Base-by-base conservation (phyloP, 805 yeast genomes). In the Starmera caribaea region DNA sequence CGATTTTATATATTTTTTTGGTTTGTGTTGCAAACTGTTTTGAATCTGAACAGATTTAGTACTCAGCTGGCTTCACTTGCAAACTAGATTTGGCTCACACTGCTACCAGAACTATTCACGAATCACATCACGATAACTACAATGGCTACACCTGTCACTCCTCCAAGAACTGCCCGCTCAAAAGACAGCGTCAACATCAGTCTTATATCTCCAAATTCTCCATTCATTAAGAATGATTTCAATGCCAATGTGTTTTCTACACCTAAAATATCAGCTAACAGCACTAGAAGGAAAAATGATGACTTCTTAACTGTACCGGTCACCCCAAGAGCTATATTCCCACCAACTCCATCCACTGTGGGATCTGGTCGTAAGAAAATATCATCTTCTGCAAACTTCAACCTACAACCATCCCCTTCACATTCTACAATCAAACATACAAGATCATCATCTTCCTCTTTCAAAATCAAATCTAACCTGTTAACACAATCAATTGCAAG, bases 261-360 rank as follows among this genome's bases (percentile, higher is more conserved):
- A 9, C 29, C 32, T 16, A 13, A 32, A 29, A 29, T 50, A 50
- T 54, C 48, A 47, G 8, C 56, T 53, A 30, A 41, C 41, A 15
- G 50, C 56, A 0, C 56, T 54, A 13, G 54, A 54, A 12, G 27
- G 36, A 34, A 27, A 16, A 34, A 34, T 26, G 24, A 21, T 4
- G 24, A 21, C 7, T 21, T 21, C 7, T 46, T 11, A 28, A 27
- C 35, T 13, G 14, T 44, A 3, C 16, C 27, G 34, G 35, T 37
- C 12, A 38, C 45, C 2, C 42, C 49, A 17, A 50, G 55, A 43
- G 39, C 50, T 4, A 32, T 53, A 5, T 54, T 54, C 40, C 59
- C 58, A 13, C 57, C 58, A 16, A 54, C 59, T 4, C 59, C 59
- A 7, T 52, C 57, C 2, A 53, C 59, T 3, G 39, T 54, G 3